Conservation (phyloP, 148 eudicot species). For the Camellia sinensis region DNA sequence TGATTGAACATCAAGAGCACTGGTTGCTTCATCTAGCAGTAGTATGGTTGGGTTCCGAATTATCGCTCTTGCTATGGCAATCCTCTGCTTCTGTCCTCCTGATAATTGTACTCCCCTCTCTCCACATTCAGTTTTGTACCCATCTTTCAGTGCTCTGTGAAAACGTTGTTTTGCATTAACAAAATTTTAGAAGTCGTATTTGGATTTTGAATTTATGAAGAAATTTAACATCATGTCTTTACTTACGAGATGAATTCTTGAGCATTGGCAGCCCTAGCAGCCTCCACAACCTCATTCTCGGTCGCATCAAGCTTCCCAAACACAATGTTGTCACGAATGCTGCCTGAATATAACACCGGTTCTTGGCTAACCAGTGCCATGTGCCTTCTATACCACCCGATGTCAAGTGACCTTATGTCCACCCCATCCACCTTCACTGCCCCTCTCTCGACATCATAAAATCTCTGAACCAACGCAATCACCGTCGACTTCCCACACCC, state of each 20-base stretch:
- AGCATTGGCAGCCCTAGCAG: slow-evolving; percentile 87
- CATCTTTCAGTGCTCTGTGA: slow-evolving; percentile 65
- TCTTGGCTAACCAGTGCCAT: slow-evolving; percentile 91
- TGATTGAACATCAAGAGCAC: slow-evolving; percentile 81
- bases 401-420: slow-evolving; percentile 58
- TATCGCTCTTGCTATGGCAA: slow-evolving; percentile 88
- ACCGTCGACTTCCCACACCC: slow-evolving; percentile 97
- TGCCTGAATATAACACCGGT: slow-evolving; percentile 78
- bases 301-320: slow-evolving; percentile 70
- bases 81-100: slow-evolving; percentile 83
- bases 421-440: slow-evolving; percentile 66
- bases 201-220: too few relatives aligned
- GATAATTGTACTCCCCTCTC: slow-evolving; percentile 84
- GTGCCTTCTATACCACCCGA: slow-evolving; percentile 67
- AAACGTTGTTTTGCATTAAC: not conserved
- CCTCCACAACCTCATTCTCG: slow-evolving; percentile 70
- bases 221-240: too few relatives aligned
- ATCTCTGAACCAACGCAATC: slow-evolving; percentile 65
- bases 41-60: slow-evolving; percentile 64
- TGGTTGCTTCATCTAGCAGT: slow-evolving; percentile 81
- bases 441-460: slow-evolving; percentile 72
- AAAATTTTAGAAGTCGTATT: too few relatives aligned
- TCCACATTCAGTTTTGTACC: slow-evolving; percentile 82
- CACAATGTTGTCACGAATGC: slow-evolving; percentile 60
- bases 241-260: slow-evolving; percentile 90